A percentile compares a stretch with the other conserved stretches of the same genome.
phyloP scores from a whole-genome alignment of 208 protist genomes.

The Leptomonas pyrrhocoris region DNA sequence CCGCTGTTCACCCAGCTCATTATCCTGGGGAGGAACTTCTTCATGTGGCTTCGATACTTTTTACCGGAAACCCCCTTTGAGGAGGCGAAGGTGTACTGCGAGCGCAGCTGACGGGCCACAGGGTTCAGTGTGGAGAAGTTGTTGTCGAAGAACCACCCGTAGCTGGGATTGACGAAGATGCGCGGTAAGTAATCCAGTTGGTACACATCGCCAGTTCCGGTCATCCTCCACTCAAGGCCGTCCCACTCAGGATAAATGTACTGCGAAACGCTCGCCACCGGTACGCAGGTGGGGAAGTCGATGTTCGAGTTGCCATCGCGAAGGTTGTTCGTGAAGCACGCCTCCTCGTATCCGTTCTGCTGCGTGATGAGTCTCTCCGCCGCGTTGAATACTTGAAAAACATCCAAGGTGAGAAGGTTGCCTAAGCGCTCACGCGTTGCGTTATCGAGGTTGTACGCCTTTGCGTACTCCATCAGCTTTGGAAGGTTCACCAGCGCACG shows the following conservation, averaged over 20 bases:
- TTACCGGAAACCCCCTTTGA: not conserved
- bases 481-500: conserved; percentile 22
- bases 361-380: conserved; percentile 15
- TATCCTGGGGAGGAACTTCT: conserved; percentile 19
- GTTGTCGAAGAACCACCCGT: conserved; percentile 60
- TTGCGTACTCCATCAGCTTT: conserved; percentile 5
- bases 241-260: conserved; percentile 43
- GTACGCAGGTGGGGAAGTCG: conserved; percentile 31
- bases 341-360: conserved; percentile 24
- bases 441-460: not conserved
- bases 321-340: conserved; percentile 61
- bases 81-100: conserved; percentile 44
- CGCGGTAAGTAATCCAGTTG: conserved; percentile 38
- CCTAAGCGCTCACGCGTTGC: too few species aligned
- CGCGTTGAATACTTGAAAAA: conserved; percentile 4
- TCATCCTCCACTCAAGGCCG: conserved; percentile 33
- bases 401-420: too few species aligned
- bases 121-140: conserved; percentile 42
- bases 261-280: conserved; percentile 41
- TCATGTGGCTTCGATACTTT: conserved; percentile 18
- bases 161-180: conserved; percentile 43
- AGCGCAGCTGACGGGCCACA: conserved; percentile 31
- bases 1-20: conserved; percentile 28
- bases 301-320: conserved; percentile 18
- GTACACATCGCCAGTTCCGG: conserved; percentile 21